Conservation (phyloP, 352 stramenopile species). For the Phytophthora pisi region DNA sequence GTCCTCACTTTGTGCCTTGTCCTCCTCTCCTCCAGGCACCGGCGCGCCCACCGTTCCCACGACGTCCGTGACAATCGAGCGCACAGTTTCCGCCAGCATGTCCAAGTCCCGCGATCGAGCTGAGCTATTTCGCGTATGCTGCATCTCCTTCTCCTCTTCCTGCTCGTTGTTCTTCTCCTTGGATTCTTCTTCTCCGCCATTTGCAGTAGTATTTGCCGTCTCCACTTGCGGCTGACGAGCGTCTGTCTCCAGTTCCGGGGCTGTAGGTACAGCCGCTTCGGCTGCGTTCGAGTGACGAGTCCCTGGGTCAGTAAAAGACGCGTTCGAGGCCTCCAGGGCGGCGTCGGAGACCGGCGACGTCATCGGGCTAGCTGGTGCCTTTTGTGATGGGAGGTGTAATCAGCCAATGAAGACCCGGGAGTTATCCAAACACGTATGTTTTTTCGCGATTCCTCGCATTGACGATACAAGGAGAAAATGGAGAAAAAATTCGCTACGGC, state of each 20-base stretch:
- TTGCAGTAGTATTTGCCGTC: not conserved
- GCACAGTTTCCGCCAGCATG: slow-evolving; percentile 68
- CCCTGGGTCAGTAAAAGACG: not conserved
- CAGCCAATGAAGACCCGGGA: not conserved
- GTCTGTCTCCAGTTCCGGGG: slow-evolving; percentile 9
- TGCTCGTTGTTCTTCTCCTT: not conserved
- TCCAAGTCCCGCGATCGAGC: slow-evolving; percentile 48
- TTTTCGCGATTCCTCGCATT: slow-evolving; percentile 4
- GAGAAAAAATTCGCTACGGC: not conserved
- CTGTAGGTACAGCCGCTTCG: not conserved
- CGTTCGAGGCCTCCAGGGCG: not conserved
- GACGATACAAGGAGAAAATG: slow-evolving; percentile 9
- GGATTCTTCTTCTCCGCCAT: not conserved
- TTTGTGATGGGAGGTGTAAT: not conserved
- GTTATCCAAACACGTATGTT: not conserved
- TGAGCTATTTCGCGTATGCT: not conserved
- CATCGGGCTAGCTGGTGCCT: not conserved
- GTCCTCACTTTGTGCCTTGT: not conserved
- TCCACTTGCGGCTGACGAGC: not conserved
- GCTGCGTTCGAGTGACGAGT: not conserved
- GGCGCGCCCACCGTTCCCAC: slow-evolving; percentile 12
- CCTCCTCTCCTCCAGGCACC: not conserved
- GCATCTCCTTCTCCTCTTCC: not conserved
- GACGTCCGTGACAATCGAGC: slow-evolving; percentile 50
- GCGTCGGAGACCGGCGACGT: not conserved